These are phyloP conservation scores for Escallonia rubra DNA, from an alignment of 129 eudicot species.

Conservation along the genomic window DNA sequence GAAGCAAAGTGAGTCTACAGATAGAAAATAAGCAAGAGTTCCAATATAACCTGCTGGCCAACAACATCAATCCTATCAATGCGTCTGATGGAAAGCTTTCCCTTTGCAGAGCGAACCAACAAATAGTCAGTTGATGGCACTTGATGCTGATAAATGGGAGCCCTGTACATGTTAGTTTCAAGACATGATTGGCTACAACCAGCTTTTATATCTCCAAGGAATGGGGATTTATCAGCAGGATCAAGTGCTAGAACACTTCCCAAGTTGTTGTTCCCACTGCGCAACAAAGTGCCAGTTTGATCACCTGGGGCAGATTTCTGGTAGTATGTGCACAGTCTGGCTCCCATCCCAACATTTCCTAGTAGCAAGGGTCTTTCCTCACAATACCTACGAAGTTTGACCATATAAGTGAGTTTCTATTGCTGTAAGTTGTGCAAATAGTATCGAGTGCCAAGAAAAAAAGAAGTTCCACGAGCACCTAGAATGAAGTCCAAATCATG, in stretches of 20 bases:
- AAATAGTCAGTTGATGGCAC: slow-evolving; percentile 83
- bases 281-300: slow-evolving; percentile 65
- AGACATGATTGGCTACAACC: slow-evolving; percentile 86
- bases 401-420: no score
- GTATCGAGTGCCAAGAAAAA: no score
- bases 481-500: no score
- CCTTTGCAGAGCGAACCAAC: slow-evolving; percentile 91
- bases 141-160: slow-evolving; percentile 81
- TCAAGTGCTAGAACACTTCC: slow-evolving; percentile 80
- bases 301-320: slow-evolving; percentile 81
- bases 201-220: slow-evolving; percentile 92
- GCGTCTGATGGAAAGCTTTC: slow-evolving; percentile 91
- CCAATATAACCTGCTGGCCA: slow-evolving; percentile 81
- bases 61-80: slow-evolving; percentile 87
- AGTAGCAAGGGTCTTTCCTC: slow-evolving; percentile 96
- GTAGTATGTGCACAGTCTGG: slow-evolving; percentile 90
- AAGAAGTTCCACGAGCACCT: no score
- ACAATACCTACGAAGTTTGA: slow-evolving; percentile 54
- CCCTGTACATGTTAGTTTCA: slow-evolving; percentile 94
- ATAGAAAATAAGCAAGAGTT: not conserved
- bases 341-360: slow-evolving; percentile 97
- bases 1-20: not conserved
- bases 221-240: slow-evolving; percentile 96
- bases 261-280: slow-evolving; percentile 51
- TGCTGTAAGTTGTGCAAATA: no score